phyloP scores from a whole-genome alignment of 140 eudicot species.

The Ambrosia hybrid region DNA sequence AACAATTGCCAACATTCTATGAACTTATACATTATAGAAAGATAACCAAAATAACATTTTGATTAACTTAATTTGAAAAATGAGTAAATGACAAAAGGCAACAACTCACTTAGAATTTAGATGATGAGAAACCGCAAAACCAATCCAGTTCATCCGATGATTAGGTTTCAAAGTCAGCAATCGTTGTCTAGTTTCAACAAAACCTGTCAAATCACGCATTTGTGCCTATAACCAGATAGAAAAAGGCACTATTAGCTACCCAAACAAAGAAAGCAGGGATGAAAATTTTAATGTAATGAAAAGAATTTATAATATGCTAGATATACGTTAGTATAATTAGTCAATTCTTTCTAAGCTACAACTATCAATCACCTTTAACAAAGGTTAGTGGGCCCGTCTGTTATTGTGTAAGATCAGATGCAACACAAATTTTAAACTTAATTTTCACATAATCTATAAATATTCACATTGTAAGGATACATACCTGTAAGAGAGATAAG shows the following conservation, averaged over 20 bases:
- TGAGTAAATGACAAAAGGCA: not conserved
- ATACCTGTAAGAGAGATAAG: conserved; percentile 91
- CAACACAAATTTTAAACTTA: not conserved
- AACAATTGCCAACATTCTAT: not conserved
- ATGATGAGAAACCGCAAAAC: conserved; percentile 97
- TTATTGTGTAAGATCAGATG: not conserved
- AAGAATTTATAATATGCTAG: conserved; percentile 3
- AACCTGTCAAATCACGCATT: conserved; percentile 98
- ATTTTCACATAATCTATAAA: not conserved
- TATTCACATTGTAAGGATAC: not conserved
- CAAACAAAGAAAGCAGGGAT: conserved; percentile 6
- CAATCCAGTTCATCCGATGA: conserved; percentile 99
- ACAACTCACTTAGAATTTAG: conserved; percentile 71
- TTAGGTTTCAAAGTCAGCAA: conserved; percentile 91
- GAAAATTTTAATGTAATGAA: not conserved
- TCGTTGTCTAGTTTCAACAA: conserved; percentile 96
- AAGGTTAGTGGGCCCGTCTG: no score
- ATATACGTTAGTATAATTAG: not conserved
- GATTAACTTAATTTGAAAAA: not conserved
- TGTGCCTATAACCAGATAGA: conserved; percentile 65
- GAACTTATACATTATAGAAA: not conserved
- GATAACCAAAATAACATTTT: conserved; percentile 2
- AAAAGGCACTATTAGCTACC: conserved; percentile 27
- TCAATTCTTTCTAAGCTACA: not conserved
- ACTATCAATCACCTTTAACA: not conserved